These are phyloP conservation scores for Coemansia pectinata DNA, from an alignment of 192 early-diverging fungal genomes.

Conservation along the genomic window DNA sequence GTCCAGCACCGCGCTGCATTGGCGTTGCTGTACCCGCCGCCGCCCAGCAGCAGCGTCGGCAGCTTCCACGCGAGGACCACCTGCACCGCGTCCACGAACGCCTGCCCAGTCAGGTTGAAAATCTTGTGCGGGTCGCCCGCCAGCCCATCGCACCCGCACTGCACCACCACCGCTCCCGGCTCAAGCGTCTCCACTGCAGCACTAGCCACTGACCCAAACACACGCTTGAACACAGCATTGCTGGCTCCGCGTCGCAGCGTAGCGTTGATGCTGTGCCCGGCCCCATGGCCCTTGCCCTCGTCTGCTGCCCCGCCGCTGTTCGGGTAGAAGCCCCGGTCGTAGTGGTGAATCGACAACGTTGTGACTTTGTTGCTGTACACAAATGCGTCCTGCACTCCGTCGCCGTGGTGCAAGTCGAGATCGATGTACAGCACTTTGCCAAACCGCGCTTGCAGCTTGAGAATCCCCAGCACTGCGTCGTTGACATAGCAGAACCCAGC, in stretches of 20 bases:
- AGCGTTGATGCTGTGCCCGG: constrained; percentile 87
- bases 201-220: constrained; percentile 74
- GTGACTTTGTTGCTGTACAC: constrained; percentile 87
- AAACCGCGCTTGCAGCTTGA: constrained; percentile 74
- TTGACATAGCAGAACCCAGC: constrained; percentile 99
- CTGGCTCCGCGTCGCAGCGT: constrained; percentile 85
- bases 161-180: constrained; percentile 85
- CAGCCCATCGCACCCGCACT: constrained; percentile 74
- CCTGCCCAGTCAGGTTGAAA: constrained; percentile 43
- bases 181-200: constrained; percentile 71
- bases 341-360: constrained; percentile 97
- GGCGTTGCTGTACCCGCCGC: constrained; percentile 86
- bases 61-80: constrained; percentile 10
- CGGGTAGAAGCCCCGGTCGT: constrained; percentile 92
- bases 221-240: constrained; percentile 78
- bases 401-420: constrained; percentile 97
- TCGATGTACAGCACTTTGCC: constrained; percentile 93
- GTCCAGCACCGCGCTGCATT: constrained; percentile 95
- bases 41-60: constrained; percentile 42
- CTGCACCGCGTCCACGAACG: constrained; percentile 24
- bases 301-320: constrained; percentile 80
- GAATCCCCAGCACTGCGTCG: constrained; percentile 93
- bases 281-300: constrained; percentile 76
- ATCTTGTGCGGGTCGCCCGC: constrained; percentile 47
- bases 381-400: constrained; percentile 98